phyloP scores from a whole-genome alignment of 352 stramenopile species.

The Pythium scleroteichum region DNA sequence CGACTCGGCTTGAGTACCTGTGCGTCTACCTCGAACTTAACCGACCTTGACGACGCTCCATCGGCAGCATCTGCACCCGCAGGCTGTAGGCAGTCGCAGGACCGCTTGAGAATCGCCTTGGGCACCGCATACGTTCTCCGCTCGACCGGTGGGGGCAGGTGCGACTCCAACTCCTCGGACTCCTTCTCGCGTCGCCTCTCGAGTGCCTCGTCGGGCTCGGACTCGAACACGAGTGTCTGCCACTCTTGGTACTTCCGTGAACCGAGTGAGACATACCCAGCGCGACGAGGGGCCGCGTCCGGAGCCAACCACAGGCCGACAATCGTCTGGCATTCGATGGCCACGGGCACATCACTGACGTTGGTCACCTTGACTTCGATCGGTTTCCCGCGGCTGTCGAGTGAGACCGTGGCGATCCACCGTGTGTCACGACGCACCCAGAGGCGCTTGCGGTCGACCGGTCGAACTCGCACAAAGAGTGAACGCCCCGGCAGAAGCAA shows the following conservation, averaged over 20 bases:
- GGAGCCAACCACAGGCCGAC: not conserved
- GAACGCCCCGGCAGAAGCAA: not conserved
- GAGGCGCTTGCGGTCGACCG: not conserved
- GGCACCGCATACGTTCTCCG: not conserved
- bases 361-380: constrained; percentile 13
- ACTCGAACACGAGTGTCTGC: constrained; percentile 14
- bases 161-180: not conserved
- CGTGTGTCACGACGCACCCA: constrained; percentile 1
- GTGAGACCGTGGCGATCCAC: constrained; percentile 12
- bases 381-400: not conserved
- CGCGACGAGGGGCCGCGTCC: not conserved
- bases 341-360: not conserved
- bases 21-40: no score
- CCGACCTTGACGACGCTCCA: not conserved
- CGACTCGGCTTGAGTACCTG: no score
- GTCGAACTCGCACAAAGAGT: not conserved
- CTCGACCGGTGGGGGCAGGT: not conserved
- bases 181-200: constrained; percentile 7
- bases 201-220: constrained; percentile 3
- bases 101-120: not conserved
- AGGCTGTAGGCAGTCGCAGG: not conserved
- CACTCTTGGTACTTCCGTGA: constrained; percentile 18
- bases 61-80: not conserved
- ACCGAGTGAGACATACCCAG: constrained; percentile 11
- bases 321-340: not conserved